These are phyloP conservation scores for Herpetospermum pedunculosum DNA, from an alignment of 306 rosid genomes.

Conservation along the genomic window DNA sequence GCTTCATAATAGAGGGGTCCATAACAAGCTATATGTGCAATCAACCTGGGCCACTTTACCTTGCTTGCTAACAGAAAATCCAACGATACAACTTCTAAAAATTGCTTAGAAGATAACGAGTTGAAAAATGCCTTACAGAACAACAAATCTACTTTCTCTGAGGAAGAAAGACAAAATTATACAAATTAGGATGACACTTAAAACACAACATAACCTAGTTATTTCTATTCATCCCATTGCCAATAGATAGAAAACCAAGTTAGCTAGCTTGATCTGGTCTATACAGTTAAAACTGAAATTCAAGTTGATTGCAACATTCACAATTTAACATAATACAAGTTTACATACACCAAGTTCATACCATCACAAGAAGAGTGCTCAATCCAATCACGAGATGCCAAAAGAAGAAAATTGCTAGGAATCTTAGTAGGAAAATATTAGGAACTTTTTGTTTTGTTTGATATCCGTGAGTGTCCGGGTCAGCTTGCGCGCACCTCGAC, in stretches of 20 bases:
- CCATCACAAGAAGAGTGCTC: not conserved
- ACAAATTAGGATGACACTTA: not conserved
- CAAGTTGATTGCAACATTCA: not conserved
- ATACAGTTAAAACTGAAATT: not conserved
- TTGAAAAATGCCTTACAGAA: not conserved
- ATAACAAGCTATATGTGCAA: conserved; percentile 16
- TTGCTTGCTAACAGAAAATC: not conserved
- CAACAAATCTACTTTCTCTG: not conserved
- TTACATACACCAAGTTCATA: not conserved
- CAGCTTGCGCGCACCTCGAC: no score
- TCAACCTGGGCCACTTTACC: not conserved
- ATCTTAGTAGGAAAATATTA: not conserved
- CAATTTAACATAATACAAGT: not conserved
- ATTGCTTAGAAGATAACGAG: not conserved
- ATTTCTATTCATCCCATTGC: not conserved
- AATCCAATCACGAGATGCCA: not conserved
- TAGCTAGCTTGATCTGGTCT: not conserved
- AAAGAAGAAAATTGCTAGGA: not conserved
- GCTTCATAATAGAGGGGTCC: conserved; percentile 88
- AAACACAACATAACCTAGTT: not conserved
- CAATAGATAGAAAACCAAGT: not conserved
- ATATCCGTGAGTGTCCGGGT: no score
- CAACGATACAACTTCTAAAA: not conserved
- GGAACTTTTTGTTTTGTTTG: no score
- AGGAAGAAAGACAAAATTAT: not conserved